Conservation (phyloP, 2,329 filamentous ascomycete species). For the Aspergillus jensenii region DNA sequence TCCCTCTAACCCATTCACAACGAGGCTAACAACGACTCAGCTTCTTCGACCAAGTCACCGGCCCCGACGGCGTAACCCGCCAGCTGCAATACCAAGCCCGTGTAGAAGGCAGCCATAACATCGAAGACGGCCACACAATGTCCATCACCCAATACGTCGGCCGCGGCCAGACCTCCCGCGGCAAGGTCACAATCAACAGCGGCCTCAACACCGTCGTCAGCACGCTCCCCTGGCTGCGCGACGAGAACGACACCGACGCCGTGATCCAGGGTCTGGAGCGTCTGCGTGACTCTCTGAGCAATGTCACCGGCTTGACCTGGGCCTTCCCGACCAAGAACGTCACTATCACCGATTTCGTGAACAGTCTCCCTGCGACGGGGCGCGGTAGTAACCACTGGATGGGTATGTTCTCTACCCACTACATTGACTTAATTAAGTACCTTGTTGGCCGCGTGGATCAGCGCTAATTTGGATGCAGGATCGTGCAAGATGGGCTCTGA, state of each 20-base stretch:
- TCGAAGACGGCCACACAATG: constrained; percentile 15
- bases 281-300: neutral
- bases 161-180: constrained; percentile 28
- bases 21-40: constrained; percentile 25
- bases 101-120: constrained; percentile 13
- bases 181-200: constrained; percentile 23
- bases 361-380: neutral
- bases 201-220: constrained; percentile 27
- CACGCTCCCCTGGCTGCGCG: constrained; percentile 26
- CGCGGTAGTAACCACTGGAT: constrained; percentile 17
- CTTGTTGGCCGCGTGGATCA: too few relatives aligned
- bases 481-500: constrained; percentile 20
- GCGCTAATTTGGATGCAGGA: too few relatives aligned
- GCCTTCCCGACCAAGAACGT: constrained; percentile 9
- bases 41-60: constrained; percentile 24
- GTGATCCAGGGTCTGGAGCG: constrained; percentile 22
- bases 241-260: constrained; percentile 22
- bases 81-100: constrained; percentile 21
- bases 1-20: neutral
- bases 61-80: constrained; percentile 21
- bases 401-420: neutral
- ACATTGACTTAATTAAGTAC: too few relatives aligned
- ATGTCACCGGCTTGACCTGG: constrained; percentile 22
- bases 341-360: constrained; percentile 9
- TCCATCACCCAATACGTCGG: constrained; percentile 28